Evolutionary conservation across 257 asterid genomes (phyloP).

Genomic region (Fraxinus cuspidata): DNA sequence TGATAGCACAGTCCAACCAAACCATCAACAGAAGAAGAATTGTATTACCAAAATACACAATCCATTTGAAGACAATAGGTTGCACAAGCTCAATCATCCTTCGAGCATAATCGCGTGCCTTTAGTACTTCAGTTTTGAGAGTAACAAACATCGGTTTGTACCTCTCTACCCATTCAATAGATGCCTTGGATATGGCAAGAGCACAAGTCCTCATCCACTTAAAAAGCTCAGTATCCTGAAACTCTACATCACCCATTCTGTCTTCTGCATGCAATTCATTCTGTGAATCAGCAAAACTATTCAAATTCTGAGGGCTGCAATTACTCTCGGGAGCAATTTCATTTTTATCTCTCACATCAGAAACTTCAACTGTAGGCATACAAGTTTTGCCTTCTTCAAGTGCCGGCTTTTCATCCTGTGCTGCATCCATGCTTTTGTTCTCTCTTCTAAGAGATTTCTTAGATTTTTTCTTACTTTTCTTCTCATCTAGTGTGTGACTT

Average conservation of each 20-base stretch:
- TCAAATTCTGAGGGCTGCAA: constrained; percentile 28
- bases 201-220: constrained; percentile 53
- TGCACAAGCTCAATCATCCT: constrained; percentile 62
- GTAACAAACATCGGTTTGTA: constrained; percentile 48
- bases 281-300: constrained; percentile 29
- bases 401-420: constrained; percentile 14
- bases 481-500: constrained; percentile 44
- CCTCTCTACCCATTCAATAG: constrained; percentile 71
- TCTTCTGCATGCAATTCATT: constrained; percentile 36
- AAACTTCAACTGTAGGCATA: constrained; percentile 37
- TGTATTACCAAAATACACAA: constrained; percentile 58
- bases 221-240: constrained; percentile 52
- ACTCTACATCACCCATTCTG: constrained; percentile 40
- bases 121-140: constrained; percentile 38
- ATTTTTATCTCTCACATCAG: constrained; percentile 36
- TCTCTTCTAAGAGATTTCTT: constrained; percentile 53
- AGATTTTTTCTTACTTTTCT: constrained; percentile 49
- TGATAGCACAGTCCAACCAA: constrained; percentile 86
- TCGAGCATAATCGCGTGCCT: constrained; percentile 48
- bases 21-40: constrained; percentile 73
- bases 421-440: constrained; percentile 40
- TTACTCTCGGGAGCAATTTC: constrained; percentile 26
- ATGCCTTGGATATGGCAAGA: constrained; percentile 50
- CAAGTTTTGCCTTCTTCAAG: constrained; percentile 38
- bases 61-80: constrained; percentile 71